A percentile compares a stretch with the other conserved stretches of the same genome.
These are phyloP conservation scores for Penicillium roqueforti DNA, from an alignment of 495 filamentous ascomycete genomes.

Conservation along the genomic window DNA sequence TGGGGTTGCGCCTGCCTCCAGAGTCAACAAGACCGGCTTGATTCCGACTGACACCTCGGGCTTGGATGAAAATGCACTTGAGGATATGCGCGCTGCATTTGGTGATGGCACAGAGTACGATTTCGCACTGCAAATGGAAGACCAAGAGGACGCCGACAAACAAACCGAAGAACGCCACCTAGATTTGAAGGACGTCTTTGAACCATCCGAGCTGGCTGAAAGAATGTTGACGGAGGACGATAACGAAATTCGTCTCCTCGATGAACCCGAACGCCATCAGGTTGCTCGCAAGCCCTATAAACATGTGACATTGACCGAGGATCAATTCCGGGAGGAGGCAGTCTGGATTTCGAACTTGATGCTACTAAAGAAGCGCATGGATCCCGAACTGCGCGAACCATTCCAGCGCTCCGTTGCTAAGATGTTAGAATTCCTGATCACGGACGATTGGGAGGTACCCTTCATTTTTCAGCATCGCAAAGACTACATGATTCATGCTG, in stretches of 20 bases:
- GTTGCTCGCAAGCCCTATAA: slow-evolving; percentile 84
- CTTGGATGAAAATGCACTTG: slow-evolving; percentile 83
- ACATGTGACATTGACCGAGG: slow-evolving; percentile 66
- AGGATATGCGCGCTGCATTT: slow-evolving; percentile 93
- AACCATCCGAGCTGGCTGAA: slow-evolving; percentile 88
- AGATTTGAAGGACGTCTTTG: slow-evolving; percentile 97
- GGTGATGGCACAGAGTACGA: slow-evolving; percentile 92
- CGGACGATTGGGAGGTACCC: slow-evolving; percentile 89
- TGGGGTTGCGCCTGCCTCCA: slow-evolving; percentile 72
- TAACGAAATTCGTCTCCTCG: slow-evolving; percentile 76
- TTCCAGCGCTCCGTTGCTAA: slow-evolving; percentile 86
- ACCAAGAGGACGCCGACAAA: slow-evolving; percentile 61
- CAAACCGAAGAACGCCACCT: slow-evolving; percentile 67
- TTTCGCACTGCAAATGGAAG: slow-evolving; percentile 84
- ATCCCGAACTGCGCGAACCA: slow-evolving; percentile 64
- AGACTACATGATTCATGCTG: slow-evolving; percentile 93
- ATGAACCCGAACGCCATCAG: slow-evolving; percentile 93
- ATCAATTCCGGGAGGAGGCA: slow-evolving; percentile 83
- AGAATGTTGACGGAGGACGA: slow-evolving; percentile 94
- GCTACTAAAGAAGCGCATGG: slow-evolving; percentile 75
- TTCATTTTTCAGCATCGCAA: slow-evolving; percentile 98
- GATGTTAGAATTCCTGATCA: slow-evolving; percentile 90
- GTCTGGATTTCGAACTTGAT: slow-evolving; percentile 86
- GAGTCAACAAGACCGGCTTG: slow-evolving; percentile 55
- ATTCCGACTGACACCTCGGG: slow-evolving; percentile 64